Evolutionary conservation across 2,329 filamentous ascomycete species (phyloP).

Genomic region (Exserohilum rostratum): DNA sequence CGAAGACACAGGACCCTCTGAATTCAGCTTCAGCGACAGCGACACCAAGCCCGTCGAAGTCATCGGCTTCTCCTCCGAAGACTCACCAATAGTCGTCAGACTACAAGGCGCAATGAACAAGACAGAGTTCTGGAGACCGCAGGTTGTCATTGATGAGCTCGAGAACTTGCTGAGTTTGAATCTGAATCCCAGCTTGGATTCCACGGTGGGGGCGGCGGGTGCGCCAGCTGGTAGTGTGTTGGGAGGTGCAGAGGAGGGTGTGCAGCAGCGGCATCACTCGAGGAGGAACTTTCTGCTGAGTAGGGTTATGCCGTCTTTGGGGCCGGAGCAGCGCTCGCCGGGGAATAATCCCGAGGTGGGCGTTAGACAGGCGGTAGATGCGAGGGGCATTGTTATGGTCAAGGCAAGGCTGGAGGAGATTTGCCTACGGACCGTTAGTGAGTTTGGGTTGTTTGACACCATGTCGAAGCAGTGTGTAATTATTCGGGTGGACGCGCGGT

Average conservation of each 20-base stretch:
- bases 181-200: too few relatives aligned
- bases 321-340: slow-evolving; percentile 26
- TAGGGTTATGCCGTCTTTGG: slow-evolving; percentile 29
- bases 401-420: slow-evolving; percentile 41
- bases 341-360: slow-evolving; percentile 31
- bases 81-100: slow-evolving; percentile 48
- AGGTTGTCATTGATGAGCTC: slow-evolving; percentile 50
- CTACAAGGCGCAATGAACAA: slow-evolving; percentile 50
- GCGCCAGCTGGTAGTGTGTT: too few relatives aligned
- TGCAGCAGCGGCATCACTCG: too few relatives aligned
- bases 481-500: slow-evolving; percentile 39
- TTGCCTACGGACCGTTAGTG: slow-evolving; percentile 41
- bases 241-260: too few relatives aligned
- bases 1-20: slow-evolving; percentile 42
- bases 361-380: slow-evolving; percentile 12
- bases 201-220: too few relatives aligned
- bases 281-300: slow-evolving; percentile 31
- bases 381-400: slow-evolving; percentile 31
- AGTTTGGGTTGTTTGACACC: slow-evolving; percentile 47
- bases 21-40: slow-evolving; percentile 37
- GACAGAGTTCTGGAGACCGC: slow-evolving; percentile 53
- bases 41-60: slow-evolving; percentile 40
- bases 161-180: slow-evolving; percentile 40
- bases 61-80: slow-evolving; percentile 49
- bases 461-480: slow-evolving; percentile 44